Conservation (phyloP, 164 flowering plant species). For the Vitis cinerea region DNA sequence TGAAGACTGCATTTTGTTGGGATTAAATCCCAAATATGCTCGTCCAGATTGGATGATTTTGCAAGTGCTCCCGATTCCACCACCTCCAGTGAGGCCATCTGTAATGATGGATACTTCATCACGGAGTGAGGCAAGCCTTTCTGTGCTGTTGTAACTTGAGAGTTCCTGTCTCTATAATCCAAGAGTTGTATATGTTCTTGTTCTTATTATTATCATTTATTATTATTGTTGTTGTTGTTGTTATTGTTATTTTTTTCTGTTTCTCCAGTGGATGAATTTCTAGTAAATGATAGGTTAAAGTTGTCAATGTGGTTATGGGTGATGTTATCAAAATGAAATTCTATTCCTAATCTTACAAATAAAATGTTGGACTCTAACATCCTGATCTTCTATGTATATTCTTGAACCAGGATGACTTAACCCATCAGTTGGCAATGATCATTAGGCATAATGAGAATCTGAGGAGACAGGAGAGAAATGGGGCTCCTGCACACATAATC, state of each 20-base stretch:
- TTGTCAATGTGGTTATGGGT: no score
- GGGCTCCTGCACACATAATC: slow-evolving; percentile 96
- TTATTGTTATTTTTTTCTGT: no score
- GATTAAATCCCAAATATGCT: slow-evolving; percentile 88
- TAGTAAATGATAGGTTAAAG: no score
- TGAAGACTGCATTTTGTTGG: slow-evolving; percentile 77
- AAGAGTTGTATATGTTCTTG: no score
- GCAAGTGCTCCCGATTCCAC: slow-evolving; percentile 97
- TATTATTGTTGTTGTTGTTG: no score
- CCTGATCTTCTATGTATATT: no score
- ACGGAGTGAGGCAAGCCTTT: slow-evolving; percentile 84
- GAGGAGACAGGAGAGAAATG: slow-evolving; percentile 91
- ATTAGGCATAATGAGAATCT: slow-evolving; percentile 93
- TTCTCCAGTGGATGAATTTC: no score
- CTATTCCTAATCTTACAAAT: no score
- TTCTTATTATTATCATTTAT: no score
- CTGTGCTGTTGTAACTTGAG: background rate
- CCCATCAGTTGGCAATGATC: slow-evolving; percentile 96
- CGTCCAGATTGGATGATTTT: slow-evolving; percentile 99
- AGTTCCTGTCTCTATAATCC: no score
- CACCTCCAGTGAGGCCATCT: slow-evolving; percentile 99
- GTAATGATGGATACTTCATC: slow-evolving; percentile 99
- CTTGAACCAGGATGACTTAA: slow-evolving; percentile 80
- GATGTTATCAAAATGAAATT: no score
- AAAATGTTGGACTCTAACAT: no score